These are phyloP conservation scores for Pyrus hybrid DNA, from an alignment of 331 rosid genomes.

Conservation along the genomic window DNA sequence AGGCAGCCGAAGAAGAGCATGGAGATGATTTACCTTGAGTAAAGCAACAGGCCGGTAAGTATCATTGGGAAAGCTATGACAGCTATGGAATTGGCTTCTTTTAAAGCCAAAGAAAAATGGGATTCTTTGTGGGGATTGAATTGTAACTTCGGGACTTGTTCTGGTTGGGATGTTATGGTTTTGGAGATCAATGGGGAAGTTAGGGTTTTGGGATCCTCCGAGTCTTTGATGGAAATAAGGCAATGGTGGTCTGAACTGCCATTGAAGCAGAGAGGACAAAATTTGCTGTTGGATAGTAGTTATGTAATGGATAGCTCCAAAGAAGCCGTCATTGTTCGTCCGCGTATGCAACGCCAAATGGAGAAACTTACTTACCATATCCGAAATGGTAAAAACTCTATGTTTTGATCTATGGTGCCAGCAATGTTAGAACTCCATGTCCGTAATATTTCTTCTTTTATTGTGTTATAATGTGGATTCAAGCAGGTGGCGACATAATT, in stretches of 20 bases:
- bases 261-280: conserved; percentile 9
- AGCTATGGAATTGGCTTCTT: conserved; percentile 45
- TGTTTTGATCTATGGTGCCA: too few relatives aligned
- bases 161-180: conserved; percentile 3
- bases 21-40: conserved; percentile 84
- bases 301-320: too few relatives aligned
- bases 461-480: too few relatives aligned
- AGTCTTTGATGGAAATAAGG: conserved; percentile 7
- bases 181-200: conserved; percentile 30
- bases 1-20: conserved; percentile 86
- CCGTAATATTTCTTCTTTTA: too few relatives aligned
- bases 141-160: neutral
- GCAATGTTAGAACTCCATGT: too few relatives aligned
- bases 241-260: conserved; percentile 15
- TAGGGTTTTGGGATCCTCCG: neutral
- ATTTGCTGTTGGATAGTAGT: too few relatives aligned
- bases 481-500: too few relatives aligned
- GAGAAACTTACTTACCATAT: too few relatives aligned
- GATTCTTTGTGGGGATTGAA: conserved; percentile 14
- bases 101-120: conserved; percentile 24
- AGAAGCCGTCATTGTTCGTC: too few relatives aligned
- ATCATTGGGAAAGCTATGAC: conserved; percentile 75
- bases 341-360: too few relatives aligned
- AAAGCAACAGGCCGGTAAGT: conserved; percentile 65
- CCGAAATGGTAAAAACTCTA: too few relatives aligned